A percentile compares a stretch with the other conserved stretches of the same genome.
These are phyloP conservation scores for Rutstroemia sp. DNA, from an alignment of 2,329 filamentous ascomycete species.

Conservation along the genomic window DNA sequence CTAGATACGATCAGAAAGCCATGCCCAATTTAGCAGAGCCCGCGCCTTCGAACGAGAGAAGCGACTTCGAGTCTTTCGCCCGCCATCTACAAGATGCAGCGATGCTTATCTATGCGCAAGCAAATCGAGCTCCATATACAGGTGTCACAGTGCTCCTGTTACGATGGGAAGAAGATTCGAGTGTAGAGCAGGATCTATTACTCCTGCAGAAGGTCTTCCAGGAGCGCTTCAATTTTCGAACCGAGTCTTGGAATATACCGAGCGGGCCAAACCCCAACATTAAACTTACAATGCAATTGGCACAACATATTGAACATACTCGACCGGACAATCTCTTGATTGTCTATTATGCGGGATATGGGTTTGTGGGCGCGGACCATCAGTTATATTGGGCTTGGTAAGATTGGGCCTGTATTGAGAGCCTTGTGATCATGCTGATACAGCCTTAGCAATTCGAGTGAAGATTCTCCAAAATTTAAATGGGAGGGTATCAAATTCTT, in stretches of 20 bases:
- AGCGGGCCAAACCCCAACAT: constrained; percentile 50
- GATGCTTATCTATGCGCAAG: constrained; percentile 58
- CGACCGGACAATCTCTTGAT: constrained; percentile 53
- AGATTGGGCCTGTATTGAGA: constrained; percentile 29
- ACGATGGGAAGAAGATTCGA: constrained; percentile 54
- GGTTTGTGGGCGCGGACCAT: constrained; percentile 49
- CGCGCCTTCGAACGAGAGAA: constrained; percentile 28
- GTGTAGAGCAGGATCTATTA: constrained; percentile 45
- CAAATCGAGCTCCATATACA: constrained; percentile 48
- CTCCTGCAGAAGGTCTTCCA: constrained; percentile 50
- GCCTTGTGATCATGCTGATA: constrained; percentile 32
- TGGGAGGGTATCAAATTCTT: constrained; percentile 57
- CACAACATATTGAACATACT: constrained; percentile 51
- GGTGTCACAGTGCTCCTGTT: constrained; percentile 53
- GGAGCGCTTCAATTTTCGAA: constrained; percentile 53
- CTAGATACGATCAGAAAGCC: constrained; percentile 27
- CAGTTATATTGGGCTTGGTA: constrained; percentile 62
- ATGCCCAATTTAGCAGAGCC: constrained; percentile 25
- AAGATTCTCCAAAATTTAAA: constrained; percentile 53
- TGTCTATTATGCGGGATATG: constrained; percentile 57
- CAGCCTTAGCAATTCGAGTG: constrained; percentile 43
- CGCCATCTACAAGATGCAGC: constrained; percentile 61
- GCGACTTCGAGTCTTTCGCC: constrained; percentile 59
- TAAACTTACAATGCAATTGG: constrained; percentile 54
- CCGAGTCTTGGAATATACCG: constrained; percentile 54